phyloP scores from a whole-genome alignment of 257 asterid species.

The Knoxia roxburghii region DNA sequence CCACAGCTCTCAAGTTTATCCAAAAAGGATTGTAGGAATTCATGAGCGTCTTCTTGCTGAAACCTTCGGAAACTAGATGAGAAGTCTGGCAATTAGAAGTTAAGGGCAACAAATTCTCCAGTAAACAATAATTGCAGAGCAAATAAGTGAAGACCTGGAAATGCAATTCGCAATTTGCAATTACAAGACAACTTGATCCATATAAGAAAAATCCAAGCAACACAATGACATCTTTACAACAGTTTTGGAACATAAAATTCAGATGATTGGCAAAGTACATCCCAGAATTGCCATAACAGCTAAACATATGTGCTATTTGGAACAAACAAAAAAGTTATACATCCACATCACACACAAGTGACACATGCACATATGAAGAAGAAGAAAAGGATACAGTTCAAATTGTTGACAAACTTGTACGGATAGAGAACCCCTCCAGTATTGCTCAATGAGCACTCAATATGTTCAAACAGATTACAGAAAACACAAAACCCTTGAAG shows the following conservation, averaged over 20 bases:
- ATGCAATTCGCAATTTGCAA: not conserved
- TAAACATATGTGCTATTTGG: not conserved
- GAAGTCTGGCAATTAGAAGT: slow-evolving; percentile 50
- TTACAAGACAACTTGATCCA: no score
- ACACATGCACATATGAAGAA: not conserved
- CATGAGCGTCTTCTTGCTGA: slow-evolving; percentile 92
- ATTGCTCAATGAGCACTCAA: slow-evolving; percentile 34
- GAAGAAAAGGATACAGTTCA: slow-evolving; percentile 69
- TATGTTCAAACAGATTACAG: slow-evolving; percentile 48
- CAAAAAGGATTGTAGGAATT: slow-evolving; percentile 78
- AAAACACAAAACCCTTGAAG: slow-evolving; percentile 39
- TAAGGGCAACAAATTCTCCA: slow-evolving; percentile 32
- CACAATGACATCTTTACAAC: not conserved
- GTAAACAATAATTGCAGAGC: not conserved
- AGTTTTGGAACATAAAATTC: not conserved
- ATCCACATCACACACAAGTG: not conserved
- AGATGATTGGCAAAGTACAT: not conserved
- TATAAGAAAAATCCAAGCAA: not conserved
- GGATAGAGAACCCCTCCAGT: slow-evolving; percentile 40
- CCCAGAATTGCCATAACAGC: not conserved
- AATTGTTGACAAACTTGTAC: slow-evolving; percentile 42
- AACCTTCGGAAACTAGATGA: slow-evolving; percentile 52
- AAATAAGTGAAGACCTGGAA: not conserved
- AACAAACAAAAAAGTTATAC: not conserved
- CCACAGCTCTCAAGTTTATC: slow-evolving; percentile 58